Base-by-base conservation (phyloP, 164 flowering plant species). In the Amborella trichopoda region DNA sequence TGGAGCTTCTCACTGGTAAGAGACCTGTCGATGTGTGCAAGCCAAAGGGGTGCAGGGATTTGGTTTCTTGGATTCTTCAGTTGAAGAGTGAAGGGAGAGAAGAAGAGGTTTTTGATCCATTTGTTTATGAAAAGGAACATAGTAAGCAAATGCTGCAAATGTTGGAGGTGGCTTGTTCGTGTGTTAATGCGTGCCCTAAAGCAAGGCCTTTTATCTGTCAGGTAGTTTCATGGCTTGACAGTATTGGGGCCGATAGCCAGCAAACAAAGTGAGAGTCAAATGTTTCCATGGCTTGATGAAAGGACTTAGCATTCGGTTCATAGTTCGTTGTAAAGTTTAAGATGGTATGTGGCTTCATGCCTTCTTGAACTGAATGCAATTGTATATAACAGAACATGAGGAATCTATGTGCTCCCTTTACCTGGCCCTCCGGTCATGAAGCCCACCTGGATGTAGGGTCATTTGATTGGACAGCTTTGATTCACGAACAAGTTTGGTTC, bases 61-160 rank as follows among this genome's bases (percentile, higher is more conserved):
- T 85, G 68, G 83, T 85, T 2, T 73, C 83, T 0, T 81, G 95
- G 90, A 85, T 85, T 47, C 66, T 71, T 47, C 83, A 76, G 64
- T 75, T 65, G 90, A 79, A 66, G 51, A 46, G 36, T 0, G 87
- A 76, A 53, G 68, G 56, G 45, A 67, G 61, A 49, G 84, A 68
- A 48, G 65, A 49, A 37, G 64, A 72, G 58, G 59, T 79, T 20
- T 49, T 85, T 19, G 95, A 85, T 48, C 41, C 79, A 5, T 46
- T 59, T 3, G 66, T 83, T n/a, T 69, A 73, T 69, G 59, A 62
- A 26, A 68, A 66, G 63, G 68, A 33, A 48, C 28, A 27, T 19
- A 80, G 69, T 62, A 78, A 71, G 50, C 80, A 74, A 54, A 49
- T 78, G 10, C 18, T 76, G 4, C 75, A 70, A 42, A 73, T 78